Evolutionary conservation across 306 rosid species (phyloP), one percentile per base, ranked within the genome.

Genomic region (Vicia faba): DNA sequence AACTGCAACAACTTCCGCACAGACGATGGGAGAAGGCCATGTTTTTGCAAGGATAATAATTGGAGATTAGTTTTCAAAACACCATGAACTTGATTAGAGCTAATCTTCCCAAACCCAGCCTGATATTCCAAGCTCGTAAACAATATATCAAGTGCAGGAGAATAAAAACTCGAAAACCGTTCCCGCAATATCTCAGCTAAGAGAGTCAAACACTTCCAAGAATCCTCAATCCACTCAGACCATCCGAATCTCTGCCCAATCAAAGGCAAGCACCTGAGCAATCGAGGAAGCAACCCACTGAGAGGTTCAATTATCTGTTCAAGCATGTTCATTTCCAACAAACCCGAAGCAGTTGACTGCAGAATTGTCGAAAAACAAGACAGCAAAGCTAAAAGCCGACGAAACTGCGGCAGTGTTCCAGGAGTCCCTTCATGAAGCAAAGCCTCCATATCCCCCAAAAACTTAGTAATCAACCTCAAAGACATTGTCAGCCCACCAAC

Each of bases 401-500:
- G 90, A 67, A 87, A 87, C 71, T 89, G 96, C 25, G 75, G 92
- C 2, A 78, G 86, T 11, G 92, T 89, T 41, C 96, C 97, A n/a
- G 88, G 85, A 64, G 81, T 84, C 41, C 83, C 91, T 59, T 92
- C 98, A 72, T 89, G 95, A 79, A 92, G 88, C 80, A 92, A 84
- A 28, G 80, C 95, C 80, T 92, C 98, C 96, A 92, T 92, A 79
- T 92, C 98, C 14, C 91, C 98, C 70, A 92, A 80, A 72, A 92
- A 92, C 74, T 92, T 92, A 0, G 95, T 87, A 64, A 92, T 75
- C 81, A 92, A 75, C 62, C 92, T 85, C 26, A 89, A 60, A 13
- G 98, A 87, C 80, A 92, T 85, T 31, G 88, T 76, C 72, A 92
- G 76, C 54, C 81, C 84, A 79, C 96, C 91, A 71, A 92, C 96